Percentiles rank a stretch among this genome's conserved stretches.
Evolutionary conservation across 805 yeast genomes (phyloP).

Genomic region (Babjeviella inositovora): DNA sequence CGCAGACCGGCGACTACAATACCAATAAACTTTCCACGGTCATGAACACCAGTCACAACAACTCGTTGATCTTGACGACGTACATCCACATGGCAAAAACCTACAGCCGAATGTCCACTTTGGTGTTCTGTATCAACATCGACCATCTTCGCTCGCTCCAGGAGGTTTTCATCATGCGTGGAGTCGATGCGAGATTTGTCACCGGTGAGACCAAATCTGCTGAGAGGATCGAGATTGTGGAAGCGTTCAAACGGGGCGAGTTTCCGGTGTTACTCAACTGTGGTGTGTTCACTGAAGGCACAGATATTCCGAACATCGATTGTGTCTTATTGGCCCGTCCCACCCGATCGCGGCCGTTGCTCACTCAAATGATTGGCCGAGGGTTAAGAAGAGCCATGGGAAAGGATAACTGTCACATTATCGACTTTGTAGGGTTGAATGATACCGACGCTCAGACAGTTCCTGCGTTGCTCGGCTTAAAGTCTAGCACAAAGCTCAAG

Average conservation of each 20-base stretch:
- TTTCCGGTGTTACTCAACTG: slow-evolving; percentile 74
- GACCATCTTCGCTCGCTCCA: slow-evolving; percentile 44
- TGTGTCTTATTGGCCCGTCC: slow-evolving; percentile 69
- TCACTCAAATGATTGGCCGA: slow-evolving; percentile 84
- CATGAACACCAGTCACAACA: slow-evolving; percentile 37
- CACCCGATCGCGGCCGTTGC: slow-evolving; percentile 53
- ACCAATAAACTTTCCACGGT: slow-evolving; percentile 25
- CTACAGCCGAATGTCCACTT: slow-evolving; percentile 35
- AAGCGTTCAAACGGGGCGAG: slow-evolving; percentile 42
- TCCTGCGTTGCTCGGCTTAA: no score
- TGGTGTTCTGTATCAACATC: slow-evolving; percentile 67
- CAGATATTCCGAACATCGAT: slow-evolving; percentile 85
- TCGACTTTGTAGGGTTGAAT: slow-evolving; percentile 46
- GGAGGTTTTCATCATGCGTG: slow-evolving; percentile 33
- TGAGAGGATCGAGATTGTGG: slow-evolving; percentile 34
- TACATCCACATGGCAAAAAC: slow-evolving; percentile 20
- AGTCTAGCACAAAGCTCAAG: no score
- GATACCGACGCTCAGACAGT: no score
- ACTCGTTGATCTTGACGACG: slow-evolving; percentile 35
- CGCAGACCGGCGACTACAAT: slow-evolving; percentile 12
- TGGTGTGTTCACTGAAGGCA: slow-evolving; percentile 86
- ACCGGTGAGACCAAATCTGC: slow-evolving; percentile 44
- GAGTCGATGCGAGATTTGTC: slow-evolving; percentile 56
- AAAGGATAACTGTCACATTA: slow-evolving; percentile 54
- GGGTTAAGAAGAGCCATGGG: slow-evolving; percentile 54